Conservation (phyloP, 495 filamentous ascomycete genomes). For the Talaromyces adpressus region DNA sequence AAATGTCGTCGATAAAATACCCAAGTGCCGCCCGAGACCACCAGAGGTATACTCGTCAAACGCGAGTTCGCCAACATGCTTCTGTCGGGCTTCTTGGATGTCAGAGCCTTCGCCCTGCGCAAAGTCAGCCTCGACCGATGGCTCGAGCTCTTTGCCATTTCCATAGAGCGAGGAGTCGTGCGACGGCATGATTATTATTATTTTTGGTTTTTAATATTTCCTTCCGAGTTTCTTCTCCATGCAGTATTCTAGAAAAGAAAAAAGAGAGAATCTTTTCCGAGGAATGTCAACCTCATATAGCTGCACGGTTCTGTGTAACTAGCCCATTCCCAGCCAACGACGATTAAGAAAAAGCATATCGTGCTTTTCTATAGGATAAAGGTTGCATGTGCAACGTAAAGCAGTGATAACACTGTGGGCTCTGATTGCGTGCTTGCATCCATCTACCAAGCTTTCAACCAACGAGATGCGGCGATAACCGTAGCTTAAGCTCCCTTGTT, state of each 20-base stretch:
- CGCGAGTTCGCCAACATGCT: constrained; percentile 15
- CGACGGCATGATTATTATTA: neutral
- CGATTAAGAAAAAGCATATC: neutral
- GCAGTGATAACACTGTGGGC: constrained; percentile 7
- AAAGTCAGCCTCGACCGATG: neutral
- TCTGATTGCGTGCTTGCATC: constrained; percentile 9
- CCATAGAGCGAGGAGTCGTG: neutral
- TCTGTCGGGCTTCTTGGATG: neutral
- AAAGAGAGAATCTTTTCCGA: neutral
- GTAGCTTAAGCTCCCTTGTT: neutral
- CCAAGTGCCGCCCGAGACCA: constrained; percentile 30
- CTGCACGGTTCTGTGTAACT: neutral
- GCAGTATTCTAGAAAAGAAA: neutral
- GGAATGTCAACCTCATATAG: neutral
- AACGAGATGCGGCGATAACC: neutral
- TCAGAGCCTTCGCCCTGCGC: neutral
- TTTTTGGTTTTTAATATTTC: neutral
- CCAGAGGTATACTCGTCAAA: constrained; percentile 21
- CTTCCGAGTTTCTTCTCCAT: neutral
- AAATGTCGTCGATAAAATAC: constrained; percentile 33
- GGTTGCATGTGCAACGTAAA: neutral
- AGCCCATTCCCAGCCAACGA: neutral
- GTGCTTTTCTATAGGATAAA: neutral
- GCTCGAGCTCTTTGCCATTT: neutral
- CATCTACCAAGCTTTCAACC: neutral